These are phyloP conservation scores for Annulohypoxylon truncatum DNA, from an alignment of 2,329 filamentous ascomycete species.

Conservation along the genomic window DNA sequence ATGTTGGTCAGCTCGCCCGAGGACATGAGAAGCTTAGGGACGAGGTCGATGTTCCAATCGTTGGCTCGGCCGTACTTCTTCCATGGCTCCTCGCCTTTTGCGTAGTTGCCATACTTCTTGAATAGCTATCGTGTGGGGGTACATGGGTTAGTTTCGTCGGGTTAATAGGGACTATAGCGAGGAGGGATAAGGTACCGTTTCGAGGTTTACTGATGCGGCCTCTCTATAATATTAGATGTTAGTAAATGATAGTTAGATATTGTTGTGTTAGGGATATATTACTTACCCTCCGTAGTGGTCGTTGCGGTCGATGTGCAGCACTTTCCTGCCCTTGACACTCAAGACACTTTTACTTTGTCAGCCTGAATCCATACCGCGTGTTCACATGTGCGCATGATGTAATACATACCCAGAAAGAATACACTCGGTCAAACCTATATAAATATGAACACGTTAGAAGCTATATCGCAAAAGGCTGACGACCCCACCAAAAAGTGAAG, in stretches of 20 bases:
- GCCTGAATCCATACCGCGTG: constrained; percentile 6
- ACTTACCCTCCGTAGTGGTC: constrained; percentile 97
- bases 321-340: constrained; percentile 99
- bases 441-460: constrained; percentile 49
- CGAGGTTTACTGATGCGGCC: constrained; percentile 95
- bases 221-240: constrained; percentile 69
- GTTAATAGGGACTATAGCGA: constrained; percentile 14
- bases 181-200: constrained; percentile 72
- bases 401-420: constrained; percentile 89
- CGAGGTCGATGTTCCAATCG: constrained; percentile 99
- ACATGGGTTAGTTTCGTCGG: constrained; percentile 18
- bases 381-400: constrained; percentile 10
- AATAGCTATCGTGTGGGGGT: constrained; percentile 68
- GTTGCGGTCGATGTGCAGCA: constrained; percentile 98
- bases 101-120: constrained; percentile 92
- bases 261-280: constrained; percentile 1
- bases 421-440: constrained; percentile 92
- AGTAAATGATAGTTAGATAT: constrained; percentile 28
- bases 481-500: constrained; percentile 29
- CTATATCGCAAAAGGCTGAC: constrained; percentile 24
- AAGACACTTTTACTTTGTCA: constrained; percentile 69
- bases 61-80: constrained; percentile 96
- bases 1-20: constrained; percentile 99
- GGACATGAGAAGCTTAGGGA: constrained; percentile 98
- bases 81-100: constrained; percentile 88